Evolutionary conservation across 805 yeast genomes (phyloP).

Genomic region (Ogataea chonburiensis): DNA sequence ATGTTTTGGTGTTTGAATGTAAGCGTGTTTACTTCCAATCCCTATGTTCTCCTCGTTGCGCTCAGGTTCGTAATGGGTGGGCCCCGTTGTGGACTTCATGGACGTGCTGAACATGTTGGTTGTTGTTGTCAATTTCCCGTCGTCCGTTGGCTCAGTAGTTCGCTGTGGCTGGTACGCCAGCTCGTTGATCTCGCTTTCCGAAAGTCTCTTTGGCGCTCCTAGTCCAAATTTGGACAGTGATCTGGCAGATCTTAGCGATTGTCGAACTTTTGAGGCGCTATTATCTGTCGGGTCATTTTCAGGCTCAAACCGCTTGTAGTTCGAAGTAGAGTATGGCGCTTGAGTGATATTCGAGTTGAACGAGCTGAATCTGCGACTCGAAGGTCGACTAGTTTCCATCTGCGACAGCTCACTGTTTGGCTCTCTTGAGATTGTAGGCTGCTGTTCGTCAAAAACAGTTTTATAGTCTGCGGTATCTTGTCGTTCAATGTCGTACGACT

Average conservation of each 20-base stretch:
- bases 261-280: constrained; percentile 14
- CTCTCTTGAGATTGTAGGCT: background rate
- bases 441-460: constrained; percentile 5
- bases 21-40: constrained; percentile 19
- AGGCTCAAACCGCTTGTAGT: constrained; percentile 5
- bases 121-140: constrained; percentile 17
- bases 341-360: constrained; percentile 9
- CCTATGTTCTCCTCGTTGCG: constrained; percentile 2
- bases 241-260: constrained; percentile 16
- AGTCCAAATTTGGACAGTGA: constrained; percentile 36
- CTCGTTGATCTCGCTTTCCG: constrained; percentile 27
- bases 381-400: constrained; percentile 17
- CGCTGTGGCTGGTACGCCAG: constrained; percentile 8
- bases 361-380: constrained; percentile 22
- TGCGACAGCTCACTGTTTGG: constrained; percentile 5
- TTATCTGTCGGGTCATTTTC: constrained; percentile 10
- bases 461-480: constrained; percentile 4
- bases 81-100: constrained; percentile 18
- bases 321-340: constrained; percentile 6
- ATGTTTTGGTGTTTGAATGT: constrained; percentile 19
- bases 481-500: constrained; percentile 6
- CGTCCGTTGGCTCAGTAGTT: constrained; percentile 12
- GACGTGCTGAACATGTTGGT: constrained; percentile 22
- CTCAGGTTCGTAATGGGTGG: constrained; percentile 11
- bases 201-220: constrained; percentile 53